Percentiles rank a stretch among this genome's conserved stretches.
Conservation (phyloP, 495 filamentous ascomycete genomes). For the Annulohypoxylon bovei region DNA sequence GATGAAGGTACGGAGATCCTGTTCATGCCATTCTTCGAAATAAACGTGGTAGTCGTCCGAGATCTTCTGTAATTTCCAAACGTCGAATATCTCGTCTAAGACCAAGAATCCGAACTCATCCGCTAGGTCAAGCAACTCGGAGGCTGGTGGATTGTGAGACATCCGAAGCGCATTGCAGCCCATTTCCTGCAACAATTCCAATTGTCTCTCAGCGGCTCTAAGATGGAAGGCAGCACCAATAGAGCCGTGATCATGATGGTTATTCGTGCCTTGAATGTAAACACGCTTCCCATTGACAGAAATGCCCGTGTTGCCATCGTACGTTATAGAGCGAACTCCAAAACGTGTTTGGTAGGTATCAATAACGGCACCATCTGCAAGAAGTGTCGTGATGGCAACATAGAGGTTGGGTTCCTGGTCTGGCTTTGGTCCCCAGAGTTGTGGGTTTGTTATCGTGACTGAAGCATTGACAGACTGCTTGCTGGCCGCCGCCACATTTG, state of each 20-base stretch:
- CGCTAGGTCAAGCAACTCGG: slow-evolving; percentile 66
- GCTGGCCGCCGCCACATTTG: slow-evolving; percentile 42
- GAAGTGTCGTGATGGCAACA: slow-evolving; percentile 54
- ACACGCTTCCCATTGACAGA: slow-evolving; percentile 53
- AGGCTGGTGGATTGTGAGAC: slow-evolving; percentile 61
- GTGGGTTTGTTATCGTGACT: slow-evolving; percentile 49
- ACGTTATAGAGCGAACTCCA: slow-evolving; percentile 56
- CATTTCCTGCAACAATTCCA: slow-evolving; percentile 58
- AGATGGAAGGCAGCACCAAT: slow-evolving; percentile 58
- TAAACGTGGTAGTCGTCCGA: slow-evolving; percentile 59
- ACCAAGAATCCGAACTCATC: slow-evolving; percentile 68
- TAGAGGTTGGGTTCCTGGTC: slow-evolving; percentile 57
- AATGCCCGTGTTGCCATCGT: slow-evolving; percentile 52
- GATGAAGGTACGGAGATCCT: slow-evolving; percentile 57
- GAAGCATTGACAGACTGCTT: slow-evolving; percentile 50
- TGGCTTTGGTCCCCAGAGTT: slow-evolving; percentile 60
- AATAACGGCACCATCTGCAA: slow-evolving; percentile 36
- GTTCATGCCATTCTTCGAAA: slow-evolving; percentile 59
- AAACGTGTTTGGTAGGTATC: slow-evolving; percentile 61
- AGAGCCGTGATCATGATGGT: slow-evolving; percentile 61
- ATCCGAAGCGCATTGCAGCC: slow-evolving; percentile 60
- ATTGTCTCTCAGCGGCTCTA: slow-evolving; percentile 56
- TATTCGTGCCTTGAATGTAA: slow-evolving; percentile 54
- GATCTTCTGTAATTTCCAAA: slow-evolving; percentile 54
- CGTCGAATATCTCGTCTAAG: slow-evolving; percentile 62